Base-by-base conservation (phyloP, 768 basidiomycete genomes). In the Calocera viscosa region DNA sequence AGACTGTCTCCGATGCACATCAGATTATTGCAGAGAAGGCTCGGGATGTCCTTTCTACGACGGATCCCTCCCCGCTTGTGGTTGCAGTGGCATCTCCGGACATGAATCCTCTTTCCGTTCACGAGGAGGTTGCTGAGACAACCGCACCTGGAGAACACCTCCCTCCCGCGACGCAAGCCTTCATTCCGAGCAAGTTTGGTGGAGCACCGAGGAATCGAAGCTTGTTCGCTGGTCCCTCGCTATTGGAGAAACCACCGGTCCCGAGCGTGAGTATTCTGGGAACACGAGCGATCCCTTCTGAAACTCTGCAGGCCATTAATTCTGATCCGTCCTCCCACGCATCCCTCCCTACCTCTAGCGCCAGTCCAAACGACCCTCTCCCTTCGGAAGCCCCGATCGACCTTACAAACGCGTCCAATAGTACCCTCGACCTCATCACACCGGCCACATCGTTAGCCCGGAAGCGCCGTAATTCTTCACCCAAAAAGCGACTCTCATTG, bases 1-100 rank as follows among this genome's bases (percentile, higher is more conserved):
- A 77, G 70, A 78, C 73, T 39, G 73, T 82, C n/a, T 71, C 75
- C 2, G 78, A 81, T 47, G 84, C 82, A 3, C 82, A 86, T 10
- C 74, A 73, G 10, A 68, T 34, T 34, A 82, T 82, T 64, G 39
- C 81, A 22, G 74, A 73, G 65, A 77, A 73, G 69, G 82, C 81
- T 19, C 75, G 71, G 16, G 69, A 69, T 30, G 69, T 82, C 2
- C 74, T 82, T 2, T 24, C 24, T 17, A 73, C 71, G n/a, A 33
- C 17, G 38, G 68, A 19, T n/a, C 33, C 22, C 33, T 28, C 19
- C 8, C 10, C 17, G 10, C 49, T 43, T 41, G 66, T 17, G 39
- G 30, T 35, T 40, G 40, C 41, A 26, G 10, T 35, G 38, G 12
- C n/a, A n/a, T n/a, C n/a, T n/a, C n/a, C n/a, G n/a, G n/a, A n/a